phyloP scores from a whole-genome alignment of 2,329 filamentous ascomycete species.

The Cadophora sp. region DNA sequence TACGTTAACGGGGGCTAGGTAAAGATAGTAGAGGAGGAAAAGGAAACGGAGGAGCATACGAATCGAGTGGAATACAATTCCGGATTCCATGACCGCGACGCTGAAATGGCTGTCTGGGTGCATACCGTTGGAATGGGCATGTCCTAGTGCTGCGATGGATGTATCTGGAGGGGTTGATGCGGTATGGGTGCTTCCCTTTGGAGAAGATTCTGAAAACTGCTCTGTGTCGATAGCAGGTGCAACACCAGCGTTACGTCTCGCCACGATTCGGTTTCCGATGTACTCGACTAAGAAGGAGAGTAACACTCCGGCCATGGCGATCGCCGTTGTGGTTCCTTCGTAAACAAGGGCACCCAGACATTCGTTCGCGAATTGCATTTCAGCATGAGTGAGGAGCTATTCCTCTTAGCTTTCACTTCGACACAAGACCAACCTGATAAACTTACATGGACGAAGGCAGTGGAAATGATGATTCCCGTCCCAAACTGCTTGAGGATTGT shows the following conservation, averaged over 20 bases:
- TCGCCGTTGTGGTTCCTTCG: slow-evolving; percentile 72
- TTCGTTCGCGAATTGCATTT: slow-evolving; percentile 66
- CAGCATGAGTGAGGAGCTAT: slow-evolving; percentile 75
- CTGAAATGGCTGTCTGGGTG: slow-evolving; percentile 38
- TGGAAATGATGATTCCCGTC: slow-evolving; percentile 75
- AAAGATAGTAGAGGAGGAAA: neutral
- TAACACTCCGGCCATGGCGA: slow-evolving; percentile 78
- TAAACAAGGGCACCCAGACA: slow-evolving; percentile 72
- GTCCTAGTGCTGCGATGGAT: slow-evolving; percentile 19
- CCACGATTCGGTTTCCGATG: slow-evolving; percentile 64
- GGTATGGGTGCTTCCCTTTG: neutral
- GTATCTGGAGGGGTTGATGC: slow-evolving; percentile 5
- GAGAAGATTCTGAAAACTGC: slow-evolving; percentile 15
- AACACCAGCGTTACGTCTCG: slow-evolving; percentile 51
- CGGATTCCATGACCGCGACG: slow-evolving; percentile 74
- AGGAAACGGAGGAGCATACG: slow-evolving; percentile 59
- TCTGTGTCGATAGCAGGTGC: slow-evolving; percentile 4
- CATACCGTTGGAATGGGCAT: slow-evolving; percentile 5
- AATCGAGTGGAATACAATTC: slow-evolving; percentile 78
- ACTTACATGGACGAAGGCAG: slow-evolving; percentile 70
- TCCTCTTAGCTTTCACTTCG: neutral
- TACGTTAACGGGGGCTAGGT: neutral
- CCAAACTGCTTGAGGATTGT: slow-evolving; percentile 76
- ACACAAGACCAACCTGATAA: too few relatives aligned
- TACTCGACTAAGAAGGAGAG: slow-evolving; percentile 77